Base-by-base conservation (phyloP, 2,329 filamentous ascomycete species). In the Coleophoma cylindrospora region DNA sequence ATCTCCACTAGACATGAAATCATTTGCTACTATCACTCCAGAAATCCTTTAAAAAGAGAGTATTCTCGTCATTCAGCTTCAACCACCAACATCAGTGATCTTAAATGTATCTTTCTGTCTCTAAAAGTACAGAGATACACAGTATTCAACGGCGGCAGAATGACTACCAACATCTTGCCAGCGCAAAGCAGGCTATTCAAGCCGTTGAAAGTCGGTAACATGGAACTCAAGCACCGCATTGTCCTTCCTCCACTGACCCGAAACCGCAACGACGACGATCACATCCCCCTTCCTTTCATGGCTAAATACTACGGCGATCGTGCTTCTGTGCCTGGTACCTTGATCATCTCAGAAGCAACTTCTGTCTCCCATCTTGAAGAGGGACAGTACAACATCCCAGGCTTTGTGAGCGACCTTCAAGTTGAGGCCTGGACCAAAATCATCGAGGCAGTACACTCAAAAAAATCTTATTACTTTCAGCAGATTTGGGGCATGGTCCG, bases 401-500 rank as follows among this genome's bases (percentile, higher is more conserved):
- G 81, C 17, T 78, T 84, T 57, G 83, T 72, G 60, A 76, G 61
- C 19, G 64, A 74, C 0, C 73, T 70, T 10, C 81, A 86, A 52
- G 70, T 84, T 41, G 72, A 69, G 1, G 76, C 70, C 0, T 88
- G 84, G 84, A 79, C 74, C 54, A 66, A 72, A 13, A 68, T 87
- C 43, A 82, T 78, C 2, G 74, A 80, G 32, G 78, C 75, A 1
- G 81, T 87, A 0, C 84, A 89, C 62, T 69, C 69, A 21, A 83
- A 83, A 57, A 78, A 77, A 3, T 76, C 71, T 27, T 79, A 72
- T 60, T 80, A 86, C 45, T 86, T 73, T 65, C 62, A 74, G 1
- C 85, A 88, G 61, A 68, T 88, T 0, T 86, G 80, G 70, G 75
- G 74, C 0, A 67, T 81, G 10, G 84, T 85, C 2, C 77, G 84